Evolutionary conservation across 2,329 filamentous ascomycete genomes (phyloP).

Genomic region (Domatiomyces globalis): DNA sequence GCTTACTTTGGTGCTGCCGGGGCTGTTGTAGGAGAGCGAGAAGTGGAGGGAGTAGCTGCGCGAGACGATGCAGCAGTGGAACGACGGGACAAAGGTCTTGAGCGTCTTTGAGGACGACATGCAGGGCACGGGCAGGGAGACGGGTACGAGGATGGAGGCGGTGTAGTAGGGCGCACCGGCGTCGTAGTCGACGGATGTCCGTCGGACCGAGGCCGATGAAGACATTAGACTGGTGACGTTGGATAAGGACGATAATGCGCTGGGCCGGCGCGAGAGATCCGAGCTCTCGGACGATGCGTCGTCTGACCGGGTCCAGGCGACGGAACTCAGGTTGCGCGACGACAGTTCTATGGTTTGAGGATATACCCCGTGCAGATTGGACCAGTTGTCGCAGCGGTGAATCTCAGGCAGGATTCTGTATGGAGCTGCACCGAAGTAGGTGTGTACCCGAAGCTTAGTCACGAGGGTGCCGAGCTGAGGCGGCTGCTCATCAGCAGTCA

Average conservation of each 20-base stretch:
- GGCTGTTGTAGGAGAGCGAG: slow-evolving; percentile 38
- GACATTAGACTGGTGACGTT: slow-evolving; percentile 19
- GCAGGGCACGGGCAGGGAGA: slow-evolving; percentile 39
- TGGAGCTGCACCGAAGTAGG: slow-evolving; percentile 41
- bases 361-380: slow-evolving; percentile 39
- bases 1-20: slow-evolving; percentile 29
- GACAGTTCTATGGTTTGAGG: slow-evolving; percentile 40
- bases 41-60: slow-evolving; percentile 49
- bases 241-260: slow-evolving; percentile 16
- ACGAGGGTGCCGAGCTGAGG: slow-evolving; percentile 39
- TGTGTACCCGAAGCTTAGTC: slow-evolving; percentile 43
- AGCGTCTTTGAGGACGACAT: slow-evolving; percentile 1
- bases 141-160: slow-evolving; percentile 47
- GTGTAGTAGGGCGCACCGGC: slow-evolving; percentile 42
- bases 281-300: slow-evolving; percentile 27
- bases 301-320: slow-evolving; percentile 41
- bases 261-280: slow-evolving; percentile 20
- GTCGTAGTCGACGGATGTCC: slow-evolving; percentile 22
- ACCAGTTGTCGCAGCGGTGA: slow-evolving; percentile 26
- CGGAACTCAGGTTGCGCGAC: slow-evolving; percentile 42
- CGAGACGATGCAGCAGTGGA: slow-evolving; percentile 54
- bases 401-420: slow-evolving; percentile 37
- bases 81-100: slow-evolving; percentile 48
- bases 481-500: slow-evolving; percentile 34
- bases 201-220: slow-evolving; percentile 17